Base-by-base conservation (phyloP, 805 yeast species). In the Pichia rugopelliculosa region DNA sequence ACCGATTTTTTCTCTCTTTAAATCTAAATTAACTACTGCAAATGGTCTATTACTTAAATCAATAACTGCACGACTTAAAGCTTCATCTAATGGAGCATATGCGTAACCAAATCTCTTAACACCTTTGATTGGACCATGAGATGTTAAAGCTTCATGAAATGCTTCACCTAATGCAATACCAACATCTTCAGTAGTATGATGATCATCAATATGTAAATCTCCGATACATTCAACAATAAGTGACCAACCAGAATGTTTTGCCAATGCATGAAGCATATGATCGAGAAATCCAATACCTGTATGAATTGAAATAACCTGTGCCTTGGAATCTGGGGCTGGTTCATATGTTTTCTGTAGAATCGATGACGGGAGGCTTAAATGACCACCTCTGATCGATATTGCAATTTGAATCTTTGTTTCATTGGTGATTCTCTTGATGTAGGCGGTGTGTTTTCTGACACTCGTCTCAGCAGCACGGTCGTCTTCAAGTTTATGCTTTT, bases 241-340 rank as follows among this genome's bases (percentile, higher is more conserved):
- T 12, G 96, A 87, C 99, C 98, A 93, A 17, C 98, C 98, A 1
- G 95, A 74, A 67, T 93, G 99, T 61, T 93, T 93, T 36, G 98
- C 96, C 57, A 93, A 72, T 0, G 99, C 99, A 59, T 91, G 96
- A 42, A 93, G 72, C 99, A 93, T 93, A 67, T 93, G 99, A 70
- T 93, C 98, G 49, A 91, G 69, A 62, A 93, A 93, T 1, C 98
- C 99, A 47, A 93, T 78, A 45, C 99, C 99, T 0, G 98, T 85
- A 59, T 87, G 85, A 44, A 93, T 80, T 27, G 80, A 72, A 50
- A 93, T 89, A 10, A 75, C 71, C 66, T 91, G 98, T 7, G 84
- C 67, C 21, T 74, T 61, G 60, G 88, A 95, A 24, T 49, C 49
- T n/a, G 53, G 48, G 4, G 42, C 45, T 7, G 47, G 52, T 23